phyloP scores from a whole-genome alignment of 352 stramenopile genomes.

The Pythium dissimile region DNA sequence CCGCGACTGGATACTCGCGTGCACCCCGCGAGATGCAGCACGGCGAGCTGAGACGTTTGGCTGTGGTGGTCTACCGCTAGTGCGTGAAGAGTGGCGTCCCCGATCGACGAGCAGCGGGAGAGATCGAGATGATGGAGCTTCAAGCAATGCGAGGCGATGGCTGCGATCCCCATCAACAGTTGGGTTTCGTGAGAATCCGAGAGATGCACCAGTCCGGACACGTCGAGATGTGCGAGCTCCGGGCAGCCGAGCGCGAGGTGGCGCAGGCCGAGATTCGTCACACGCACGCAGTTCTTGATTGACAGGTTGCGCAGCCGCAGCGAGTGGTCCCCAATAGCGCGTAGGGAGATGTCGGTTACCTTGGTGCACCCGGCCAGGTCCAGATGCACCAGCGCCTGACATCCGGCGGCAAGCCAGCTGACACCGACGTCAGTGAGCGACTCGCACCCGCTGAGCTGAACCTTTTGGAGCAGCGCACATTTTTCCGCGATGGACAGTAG shows the following conservation, averaged over 20 bases:
- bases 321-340: constrained; percentile 77
- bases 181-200: constrained; percentile 13
- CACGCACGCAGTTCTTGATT: constrained; percentile 39
- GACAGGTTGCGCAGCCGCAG: constrained; percentile 49
- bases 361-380: constrained; percentile 84
- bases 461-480: constrained; percentile 42
- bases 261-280: constrained; percentile 56
- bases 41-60: constrained; percentile 7
- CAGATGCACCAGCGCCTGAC: constrained; percentile 73
- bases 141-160: constrained; percentile 29
- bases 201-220: constrained; percentile 40
- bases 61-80: constrained; percentile 11
- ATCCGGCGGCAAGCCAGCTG: constrained; percentile 86
- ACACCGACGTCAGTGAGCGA: constrained; percentile 91
- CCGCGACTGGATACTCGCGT: constrained; percentile 22
- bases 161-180: constrained; percentile 21
- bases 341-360: constrained; percentile 85
- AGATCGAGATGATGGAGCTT: constrained; percentile 50
- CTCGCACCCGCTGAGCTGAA: constrained; percentile 82
- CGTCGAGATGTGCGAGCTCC: constrained; percentile 41
- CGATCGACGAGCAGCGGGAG: constrained; percentile 42
- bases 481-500: constrained; percentile 80
- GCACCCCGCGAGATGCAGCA: constrained; percentile 25
- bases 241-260: constrained; percentile 45
- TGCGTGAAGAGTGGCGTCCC: constrained; percentile 31